Evolutionary conservation across 257 asterid genomes (phyloP), one percentile per base, ranked within the genome.

Genomic region (Plectranthus barbatus): DNA sequence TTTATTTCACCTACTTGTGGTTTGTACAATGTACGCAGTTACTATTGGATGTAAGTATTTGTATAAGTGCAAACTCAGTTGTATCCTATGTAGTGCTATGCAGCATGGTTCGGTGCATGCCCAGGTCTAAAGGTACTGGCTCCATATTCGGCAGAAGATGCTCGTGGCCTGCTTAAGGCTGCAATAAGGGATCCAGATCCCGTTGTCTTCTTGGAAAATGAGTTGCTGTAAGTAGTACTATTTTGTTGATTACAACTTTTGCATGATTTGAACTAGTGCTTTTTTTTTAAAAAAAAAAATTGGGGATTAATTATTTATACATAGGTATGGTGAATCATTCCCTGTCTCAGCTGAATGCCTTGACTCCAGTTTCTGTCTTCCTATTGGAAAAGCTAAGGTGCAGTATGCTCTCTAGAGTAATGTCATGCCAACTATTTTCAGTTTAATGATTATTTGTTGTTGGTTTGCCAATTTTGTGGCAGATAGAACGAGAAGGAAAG

Each of bases 101-200:
- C 96, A 46, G 84, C 96, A 62, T 87, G 96, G 89, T 85, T 37
- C 47, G 77, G 89, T 60, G 53, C 90, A 52, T 69, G 79, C 68
- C 95, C 94, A 17, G 95, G 95, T 49, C 73, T 87, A 74, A 85
- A 87, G 76, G 95, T 87, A 24, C 72, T 87, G 58, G 66, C 94
- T 64, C 95, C 94, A 19, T 87, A 81, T 67, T 81, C 88, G 46
- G 79, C 94, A 20, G 96, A 87, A 78, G 94, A 87, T 66, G 91
- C 94, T 59, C 90, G 94, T 66, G 96, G 96, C 24, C 86, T 87
- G 59, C 86, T 87, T 40, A 85, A 85, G 82, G 91, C 96, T 70
- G 96, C 94, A 20, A 87, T 87, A 60, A 85, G 94, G 76, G 94
- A 87, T 72, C 94, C 94, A 24, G 96, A 87, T 71, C 94, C 96